A percentile compares a stretch with the other conserved stretches of the same genome.
These are phyloP conservation scores for Euryodendron excelsum DNA, from an alignment of 148 eudicot species.

Conservation along the genomic window DNA sequence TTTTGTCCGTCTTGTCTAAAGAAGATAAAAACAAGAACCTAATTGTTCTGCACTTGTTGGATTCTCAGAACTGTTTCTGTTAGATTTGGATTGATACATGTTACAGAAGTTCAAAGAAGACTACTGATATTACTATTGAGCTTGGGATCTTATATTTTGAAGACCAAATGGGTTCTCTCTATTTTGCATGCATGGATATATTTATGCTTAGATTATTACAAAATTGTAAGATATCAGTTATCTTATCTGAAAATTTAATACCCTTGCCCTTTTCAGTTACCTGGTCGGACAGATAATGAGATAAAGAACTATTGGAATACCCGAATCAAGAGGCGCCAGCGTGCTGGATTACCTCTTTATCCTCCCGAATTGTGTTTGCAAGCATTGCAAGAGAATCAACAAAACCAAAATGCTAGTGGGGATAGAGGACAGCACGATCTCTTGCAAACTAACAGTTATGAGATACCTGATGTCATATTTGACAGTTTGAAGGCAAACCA, in stretches of 20 bases:
- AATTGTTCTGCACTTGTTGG: background rate
- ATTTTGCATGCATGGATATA: background rate
- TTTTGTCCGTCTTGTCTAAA: background rate
- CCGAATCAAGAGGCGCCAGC: slow-evolving; percentile 29
- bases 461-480: slow-evolving; percentile 25
- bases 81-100: background rate
- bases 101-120: background rate
- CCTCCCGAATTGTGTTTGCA: slow-evolving; percentile 28
- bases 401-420: slow-evolving; percentile 7
- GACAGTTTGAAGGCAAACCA: slow-evolving; percentile 13
- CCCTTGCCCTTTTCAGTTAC: slow-evolving; percentile 18
- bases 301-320: slow-evolving; percentile 35
- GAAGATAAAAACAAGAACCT: background rate
- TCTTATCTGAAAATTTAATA: background rate
- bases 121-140: background rate
- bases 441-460: slow-evolving; percentile 18
- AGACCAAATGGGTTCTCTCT: background rate
- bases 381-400: slow-evolving; percentile 21
- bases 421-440: slow-evolving; percentile 13
- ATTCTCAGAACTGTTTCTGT: background rate
- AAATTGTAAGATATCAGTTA: background rate
- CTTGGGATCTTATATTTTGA: background rate
- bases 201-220: background rate
- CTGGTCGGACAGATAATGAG: slow-evolving; percentile 36
- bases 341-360: slow-evolving; percentile 34